Evolutionary conservation across 805 yeast genomes (phyloP), one percentile per base, ranked within the genome.

Genomic region (Isabelozyma rhagii): DNA sequence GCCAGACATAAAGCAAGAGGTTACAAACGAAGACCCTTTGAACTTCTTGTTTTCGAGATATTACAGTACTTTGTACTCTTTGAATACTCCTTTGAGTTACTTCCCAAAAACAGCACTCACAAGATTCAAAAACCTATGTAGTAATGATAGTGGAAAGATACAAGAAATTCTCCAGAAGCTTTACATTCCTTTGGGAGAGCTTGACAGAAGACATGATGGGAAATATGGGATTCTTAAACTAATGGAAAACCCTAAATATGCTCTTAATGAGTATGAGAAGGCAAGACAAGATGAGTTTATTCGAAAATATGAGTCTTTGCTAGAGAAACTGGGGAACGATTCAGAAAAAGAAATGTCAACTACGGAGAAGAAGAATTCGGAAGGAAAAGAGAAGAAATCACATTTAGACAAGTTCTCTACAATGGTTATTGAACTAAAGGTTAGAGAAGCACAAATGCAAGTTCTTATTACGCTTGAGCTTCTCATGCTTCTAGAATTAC

Each of bases 361-460:
- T 6, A 21, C 48, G 10, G n/a, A 31, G n/a, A 13, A 31, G 10
- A 13, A 9, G n/a, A 6, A 13, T 31, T 3, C 10, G n/a, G 36
- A 31, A 2, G 36, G n/a, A 31, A 31, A 8, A 31, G 36, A 31
- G 36, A 31, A 31, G 36, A 31, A 31, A 31, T 31, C 36, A 10
- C 36, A 31, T 13, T 39, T 39, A 7, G 66, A 65, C 25, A 54
- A 59, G 8, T 40, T 67, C 1, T 57, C 56, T 1, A 69, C 64
- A 13, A 51, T 77, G 1, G 57, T 70, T 2, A 60, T 67, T 39
- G 71, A 74, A 39, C 64, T 82, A 50, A 82, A 81, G 53, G 67
- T 78, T 2, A 64, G 85, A 36, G 87, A 82, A 53, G 78, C 83
- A 1, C 84, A 81, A 52, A 58, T 83, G 31, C 87, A 83, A 56